These are phyloP conservation scores for Lathyrus sativus DNA, from an alignment of 306 rosid genomes.

Conservation along the genomic window DNA sequence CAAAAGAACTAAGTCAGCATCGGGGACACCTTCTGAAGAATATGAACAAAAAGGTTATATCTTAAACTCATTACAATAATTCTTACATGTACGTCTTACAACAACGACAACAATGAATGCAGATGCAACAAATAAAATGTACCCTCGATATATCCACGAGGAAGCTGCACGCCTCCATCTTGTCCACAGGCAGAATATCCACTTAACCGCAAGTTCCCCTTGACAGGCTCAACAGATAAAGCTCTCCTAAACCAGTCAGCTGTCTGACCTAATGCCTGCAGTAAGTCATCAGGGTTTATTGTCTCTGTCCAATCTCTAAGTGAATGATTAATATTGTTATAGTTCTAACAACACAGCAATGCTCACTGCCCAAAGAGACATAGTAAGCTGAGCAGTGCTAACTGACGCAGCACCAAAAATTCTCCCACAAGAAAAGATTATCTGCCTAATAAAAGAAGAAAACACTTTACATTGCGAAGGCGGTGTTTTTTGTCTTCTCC, in stretches of 20 bases:
- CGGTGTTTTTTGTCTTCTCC: constrained; percentile 82
- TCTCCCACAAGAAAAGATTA: constrained; percentile 4
- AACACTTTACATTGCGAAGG: constrained; percentile 72
- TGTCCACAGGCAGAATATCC: constrained; percentile 99
- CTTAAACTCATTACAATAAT: constrained; percentile 25
- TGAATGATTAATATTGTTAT: neutral
- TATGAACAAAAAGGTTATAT: constrained; percentile 33
- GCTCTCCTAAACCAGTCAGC: constrained; percentile 96
- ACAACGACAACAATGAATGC: constrained; percentile 17
- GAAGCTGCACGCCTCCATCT: constrained; percentile 99
- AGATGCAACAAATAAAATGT: constrained; percentile 38
- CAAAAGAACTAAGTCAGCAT: constrained; percentile 91
- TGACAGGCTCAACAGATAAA: constrained; percentile 93
- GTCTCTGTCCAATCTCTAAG: constrained; percentile 6
- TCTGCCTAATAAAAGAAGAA: constrained; percentile 23
- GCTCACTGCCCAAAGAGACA: neutral
- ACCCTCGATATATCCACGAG: constrained; percentile 94
- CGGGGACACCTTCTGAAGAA: constrained; percentile 75
- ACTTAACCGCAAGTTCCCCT: constrained; percentile 88
- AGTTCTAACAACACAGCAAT: constrained; percentile 14
- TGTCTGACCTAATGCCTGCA: constrained; percentile 94
- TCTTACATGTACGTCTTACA: constrained; percentile 11
- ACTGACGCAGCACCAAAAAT: constrained; percentile 16
- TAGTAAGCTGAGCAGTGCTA: neutral
- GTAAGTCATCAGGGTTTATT: constrained; percentile 37